These are phyloP conservation scores for Mycogone perniciosa DNA, from an alignment of 2,329 filamentous ascomycete species.

Conservation along the genomic window DNA sequence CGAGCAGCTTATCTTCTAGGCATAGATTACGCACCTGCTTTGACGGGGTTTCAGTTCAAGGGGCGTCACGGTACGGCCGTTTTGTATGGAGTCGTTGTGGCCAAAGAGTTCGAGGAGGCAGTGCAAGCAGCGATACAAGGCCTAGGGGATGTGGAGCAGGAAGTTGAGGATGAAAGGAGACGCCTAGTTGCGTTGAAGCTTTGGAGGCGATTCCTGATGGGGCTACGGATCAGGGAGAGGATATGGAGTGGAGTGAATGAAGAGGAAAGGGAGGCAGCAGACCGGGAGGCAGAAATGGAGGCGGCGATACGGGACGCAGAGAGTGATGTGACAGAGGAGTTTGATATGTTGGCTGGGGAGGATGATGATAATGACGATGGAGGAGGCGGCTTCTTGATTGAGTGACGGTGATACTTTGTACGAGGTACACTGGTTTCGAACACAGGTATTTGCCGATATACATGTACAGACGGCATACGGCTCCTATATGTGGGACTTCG, in stretches of 20 bases:
- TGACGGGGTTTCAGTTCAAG: slow-evolving; percentile 85
- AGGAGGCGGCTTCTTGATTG: slow-evolving; percentile 41
- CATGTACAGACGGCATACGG: too few species aligned
- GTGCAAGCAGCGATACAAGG: slow-evolving; percentile 62
- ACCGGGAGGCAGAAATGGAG: slow-evolving; percentile 31
- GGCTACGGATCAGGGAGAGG: slow-evolving; percentile 66
- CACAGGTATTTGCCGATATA: too few species aligned
- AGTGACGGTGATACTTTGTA: slow-evolving; percentile 19
- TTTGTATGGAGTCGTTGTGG: slow-evolving; percentile 69
- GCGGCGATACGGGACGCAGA: slow-evolving; percentile 29
- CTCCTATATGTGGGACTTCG: too few species aligned
- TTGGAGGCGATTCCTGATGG: slow-evolving; percentile 63
- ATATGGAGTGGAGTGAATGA: slow-evolving; percentile 56
- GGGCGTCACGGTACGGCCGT: slow-evolving; percentile 82
- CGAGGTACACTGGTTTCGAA: neutral
- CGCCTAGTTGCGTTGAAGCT: slow-evolving; percentile 68
- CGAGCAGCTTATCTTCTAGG: slow-evolving; percentile 69
- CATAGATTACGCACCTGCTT: slow-evolving; percentile 81
- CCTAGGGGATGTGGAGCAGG: slow-evolving; percentile 58
- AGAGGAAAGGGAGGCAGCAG: slow-evolving; percentile 37
- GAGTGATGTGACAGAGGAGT: slow-evolving; percentile 39
- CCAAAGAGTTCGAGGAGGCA: slow-evolving; percentile 64
- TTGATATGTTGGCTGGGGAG: slow-evolving; percentile 35
- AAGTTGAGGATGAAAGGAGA: slow-evolving; percentile 61
- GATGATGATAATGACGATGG: slow-evolving; percentile 37